Evolutionary conservation across 1,284 basidiomycete species (phyloP), one percentile per base, ranked within the genome.

Genomic region (Cryptococcus sp.): DNA sequence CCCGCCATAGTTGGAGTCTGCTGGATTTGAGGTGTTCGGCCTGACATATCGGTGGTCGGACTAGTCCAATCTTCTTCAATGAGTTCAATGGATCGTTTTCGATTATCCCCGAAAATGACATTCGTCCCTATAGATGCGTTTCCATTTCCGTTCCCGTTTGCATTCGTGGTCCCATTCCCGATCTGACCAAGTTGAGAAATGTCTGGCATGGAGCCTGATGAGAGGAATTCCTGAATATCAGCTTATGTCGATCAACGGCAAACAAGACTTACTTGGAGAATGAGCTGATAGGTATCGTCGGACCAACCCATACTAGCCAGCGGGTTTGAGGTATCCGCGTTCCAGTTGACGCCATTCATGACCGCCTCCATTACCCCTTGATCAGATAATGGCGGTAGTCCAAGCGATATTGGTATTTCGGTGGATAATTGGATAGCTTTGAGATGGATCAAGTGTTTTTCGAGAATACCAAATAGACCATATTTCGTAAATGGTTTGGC

Each of bases 401-500:
- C 86, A n/a, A 87, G 75, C 1, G 82, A 80, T 2, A 87, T 83
- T 10, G 55, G 55, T 22, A 91, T 74, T 57, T 81, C 81, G 40
- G 59, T 62, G 19, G 84, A 81, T 76, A 91, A 82, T 73, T 91
- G 87, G 60, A 93, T 89, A 45, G 87, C 85, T 73, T 92, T 93
- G 59, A 96, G 83, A 68, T 97, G 92, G 76, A 86, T 86, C 34
- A 97, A 78, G 69, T 97, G 92, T 83, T 93, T 94, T 84, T 98
- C 91, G 55, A 98, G 84, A 83, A 97, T 92, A 57, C 86, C 85
- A 48, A 94, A 77, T 49, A 98, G 76, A 9, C 87, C 88, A 66
- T 93, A 85, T 71, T 92, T 91, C 14, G 90, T 94, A 76, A 98
- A 98, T 1, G 93, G 93, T 73, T 98, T 98, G 7, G 92, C 88